Evolutionary conservation across 192 early-diverging fungal species (phyloP), one percentile per base, ranked within the genome.

Genomic region (Coemansia sp.): DNA sequence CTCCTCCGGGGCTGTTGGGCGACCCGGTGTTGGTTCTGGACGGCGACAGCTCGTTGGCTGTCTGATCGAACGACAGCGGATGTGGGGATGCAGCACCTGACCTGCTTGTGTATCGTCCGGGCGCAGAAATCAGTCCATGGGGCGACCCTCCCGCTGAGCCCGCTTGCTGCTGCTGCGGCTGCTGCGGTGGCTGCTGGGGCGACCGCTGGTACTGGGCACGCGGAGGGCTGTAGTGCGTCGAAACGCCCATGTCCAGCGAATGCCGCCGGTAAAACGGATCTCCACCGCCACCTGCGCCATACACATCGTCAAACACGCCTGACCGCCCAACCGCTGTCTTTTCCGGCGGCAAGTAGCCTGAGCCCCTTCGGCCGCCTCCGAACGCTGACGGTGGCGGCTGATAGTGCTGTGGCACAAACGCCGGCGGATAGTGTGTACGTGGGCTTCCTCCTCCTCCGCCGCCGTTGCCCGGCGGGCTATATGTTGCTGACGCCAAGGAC

Each of bases 291-390:
- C 55, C 34, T n/a, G 49, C 23, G 22, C 65, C 65, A 46, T 70
- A 69, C 20, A 60, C 34, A 23, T 71, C 69, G 52, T 67, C 70
- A 63, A 74, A 71, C 6, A 79, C 77, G 43, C 71, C 69, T 0
- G 77, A 74, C 40, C 77, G 64, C 13, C 77, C 69, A 10, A 80
- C 72, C 0, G 71, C 69, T 0, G 77, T 80, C 63, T 80, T 80
- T 33, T 76, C 74, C 10, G 65, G 74, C 36, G 55, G 55, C 55
- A 57, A 36, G 34, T 35, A 57, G 5, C 55, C 55, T 11, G 55
- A 57, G 25, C 32, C 55, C 23, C 55, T 57, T 57, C 55, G 34
- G 14, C 55, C 55, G 9, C 2, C 55, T 8, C 15, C 34, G 55
- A 38, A 46, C 50, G 23, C 62, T 23, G 50, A 54, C 62, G 23